Conservation (phyloP, 495 filamentous ascomycete genomes). For the Podospora bellae-mahoneyi region DNA sequence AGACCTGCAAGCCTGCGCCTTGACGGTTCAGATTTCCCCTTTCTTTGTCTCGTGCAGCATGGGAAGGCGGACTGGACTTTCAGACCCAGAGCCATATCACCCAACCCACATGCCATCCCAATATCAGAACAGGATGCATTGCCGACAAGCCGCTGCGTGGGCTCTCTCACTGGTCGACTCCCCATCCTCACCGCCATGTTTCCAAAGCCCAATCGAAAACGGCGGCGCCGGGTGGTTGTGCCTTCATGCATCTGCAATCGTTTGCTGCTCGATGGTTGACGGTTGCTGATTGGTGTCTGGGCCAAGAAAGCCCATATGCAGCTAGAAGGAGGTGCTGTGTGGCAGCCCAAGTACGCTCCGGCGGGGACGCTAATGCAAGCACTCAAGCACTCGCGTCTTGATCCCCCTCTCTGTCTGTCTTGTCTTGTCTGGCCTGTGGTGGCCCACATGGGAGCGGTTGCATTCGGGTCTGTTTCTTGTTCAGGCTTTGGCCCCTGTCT, state of each 20-base stretch:
- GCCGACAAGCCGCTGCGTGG: not conserved
- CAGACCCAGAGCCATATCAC: not conserved
- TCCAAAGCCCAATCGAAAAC: not conserved
- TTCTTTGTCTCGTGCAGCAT: not conserved
- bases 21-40: not conserved
- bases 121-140: not conserved
- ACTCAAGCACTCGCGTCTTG: slow-evolving; percentile 20
- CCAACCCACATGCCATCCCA: not conserved
- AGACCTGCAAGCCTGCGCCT: not conserved
- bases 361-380: slow-evolving; percentile 28
- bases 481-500: not conserved
- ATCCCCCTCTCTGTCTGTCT: not conserved
- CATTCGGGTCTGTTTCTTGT: not conserved
- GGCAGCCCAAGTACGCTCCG: slow-evolving; percentile 13
- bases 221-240: too few species aligned
- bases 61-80: not conserved
- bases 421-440: not conserved
- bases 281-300: not conserved
- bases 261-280: slow-evolving; percentile 4
- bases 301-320: slow-evolving; percentile 1
- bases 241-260: not conserved
- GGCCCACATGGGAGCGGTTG: not conserved
- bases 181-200: not conserved
- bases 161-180: too few species aligned
- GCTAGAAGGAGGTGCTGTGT: slow-evolving; percentile 3